phyloP scores from a whole-genome alignment of 176 grass and related monocot species.

The Neostapfia colusana region DNA sequence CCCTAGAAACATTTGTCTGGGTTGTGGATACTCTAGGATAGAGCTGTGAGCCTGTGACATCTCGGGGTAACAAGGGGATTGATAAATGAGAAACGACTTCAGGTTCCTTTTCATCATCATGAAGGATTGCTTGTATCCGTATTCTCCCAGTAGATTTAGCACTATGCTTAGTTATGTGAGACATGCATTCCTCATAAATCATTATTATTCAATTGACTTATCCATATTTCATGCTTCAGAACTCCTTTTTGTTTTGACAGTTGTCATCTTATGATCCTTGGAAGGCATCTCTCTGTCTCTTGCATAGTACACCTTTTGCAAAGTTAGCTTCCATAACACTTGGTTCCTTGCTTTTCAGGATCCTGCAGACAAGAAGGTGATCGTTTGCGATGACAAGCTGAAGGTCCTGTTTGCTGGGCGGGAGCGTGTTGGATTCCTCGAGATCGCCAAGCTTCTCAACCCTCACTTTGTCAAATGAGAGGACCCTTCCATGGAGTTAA shows the following conservation, averaged over 20 bases:
- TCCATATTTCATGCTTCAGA: neutral
- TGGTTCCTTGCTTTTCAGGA: constrained; percentile 53
- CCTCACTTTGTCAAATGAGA: constrained; percentile 76
- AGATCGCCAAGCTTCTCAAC: constrained; percentile 76
- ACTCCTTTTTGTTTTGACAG: neutral
- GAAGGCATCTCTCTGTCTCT: neutral
- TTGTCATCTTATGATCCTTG: neutral
- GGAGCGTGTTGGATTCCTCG: constrained; percentile 90
- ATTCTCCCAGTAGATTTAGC: neutral
- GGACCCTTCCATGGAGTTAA: constrained; percentile 12
- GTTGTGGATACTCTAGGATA: neutral
- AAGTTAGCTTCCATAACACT: neutral
- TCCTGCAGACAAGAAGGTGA: constrained; percentile 70
- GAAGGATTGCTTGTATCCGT: neutral
- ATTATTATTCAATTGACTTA: neutral
- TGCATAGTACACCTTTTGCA: neutral
- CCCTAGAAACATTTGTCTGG: neutral
- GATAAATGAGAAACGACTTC: neutral
- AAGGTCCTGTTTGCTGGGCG: constrained; percentile 66
- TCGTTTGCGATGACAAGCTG: constrained; percentile 88
- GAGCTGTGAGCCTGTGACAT: neutral
- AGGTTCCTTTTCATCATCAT: neutral
- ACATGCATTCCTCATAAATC: neutral
- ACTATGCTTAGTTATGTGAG: neutral
- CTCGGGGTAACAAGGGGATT: neutral